Conservation (phyloP, 73 alveolate species). For the Effrenium voratum region DNA sequence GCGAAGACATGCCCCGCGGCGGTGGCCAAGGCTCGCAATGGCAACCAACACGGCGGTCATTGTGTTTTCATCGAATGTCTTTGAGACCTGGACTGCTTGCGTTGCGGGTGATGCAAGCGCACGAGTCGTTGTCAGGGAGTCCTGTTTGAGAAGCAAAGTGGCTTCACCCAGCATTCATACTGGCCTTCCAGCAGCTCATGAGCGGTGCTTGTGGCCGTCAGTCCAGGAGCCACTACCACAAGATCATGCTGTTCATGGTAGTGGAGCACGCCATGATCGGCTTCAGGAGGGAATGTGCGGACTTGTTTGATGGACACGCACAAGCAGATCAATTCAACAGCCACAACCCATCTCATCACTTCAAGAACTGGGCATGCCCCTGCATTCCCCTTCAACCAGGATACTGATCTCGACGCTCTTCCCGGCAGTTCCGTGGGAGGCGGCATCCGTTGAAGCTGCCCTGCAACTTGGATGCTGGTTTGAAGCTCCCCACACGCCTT, state of each 20-base stretch:
- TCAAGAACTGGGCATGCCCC: background rate
- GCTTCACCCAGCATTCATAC: background rate
- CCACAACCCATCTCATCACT: background rate
- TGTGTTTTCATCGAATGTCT: conserved; percentile 70
- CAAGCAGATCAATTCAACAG: background rate
- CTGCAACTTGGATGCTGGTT: background rate
- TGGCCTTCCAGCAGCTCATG: background rate
- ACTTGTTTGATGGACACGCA: background rate
- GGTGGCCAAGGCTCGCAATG: conserved; percentile 46
- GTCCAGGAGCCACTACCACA: conserved; percentile 75
- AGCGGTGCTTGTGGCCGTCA: background rate
- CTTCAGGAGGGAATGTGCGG: conserved; percentile 26
- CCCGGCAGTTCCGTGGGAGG: conserved; percentile 86
- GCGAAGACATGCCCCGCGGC: no score
- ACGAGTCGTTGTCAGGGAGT: background rate
- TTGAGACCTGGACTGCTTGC: conserved; percentile 33
- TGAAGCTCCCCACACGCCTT: background rate
- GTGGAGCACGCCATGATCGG: conserved; percentile 86
- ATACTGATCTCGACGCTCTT: conserved; percentile 68
- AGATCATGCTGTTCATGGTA: conserved; percentile 84
- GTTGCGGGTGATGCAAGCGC: background rate
- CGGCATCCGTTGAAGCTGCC: background rate
- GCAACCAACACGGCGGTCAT: conserved; percentile 89
- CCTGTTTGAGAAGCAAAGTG: background rate
- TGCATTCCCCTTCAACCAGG: background rate